These are phyloP conservation scores for Phytophthora podocarpi DNA, from an alignment of 352 stramenopile species.

Conservation along the genomic window DNA sequence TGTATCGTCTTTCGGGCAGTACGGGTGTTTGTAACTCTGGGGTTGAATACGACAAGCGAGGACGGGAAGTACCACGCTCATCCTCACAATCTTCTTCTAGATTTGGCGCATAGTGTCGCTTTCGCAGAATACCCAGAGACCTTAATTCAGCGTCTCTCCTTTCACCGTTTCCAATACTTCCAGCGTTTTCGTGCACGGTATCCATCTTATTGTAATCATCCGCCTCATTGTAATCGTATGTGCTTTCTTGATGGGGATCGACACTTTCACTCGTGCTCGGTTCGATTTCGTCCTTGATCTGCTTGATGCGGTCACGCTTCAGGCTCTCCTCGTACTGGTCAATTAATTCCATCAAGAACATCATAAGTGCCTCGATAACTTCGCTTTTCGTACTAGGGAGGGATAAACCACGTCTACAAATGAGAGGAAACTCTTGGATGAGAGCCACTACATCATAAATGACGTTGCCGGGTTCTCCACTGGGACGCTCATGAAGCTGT, in stretches of 20 bases:
- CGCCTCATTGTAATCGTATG: constrained; percentile 2
- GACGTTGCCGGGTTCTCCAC: constrained; percentile 17
- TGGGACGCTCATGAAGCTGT: constrained; percentile 30
- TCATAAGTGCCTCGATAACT: constrained; percentile 46
- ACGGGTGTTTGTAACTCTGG: constrained; percentile 3
- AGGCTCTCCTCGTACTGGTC: constrained; percentile 40
- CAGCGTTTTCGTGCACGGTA: neutral
- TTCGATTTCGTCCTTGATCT: constrained; percentile 16
- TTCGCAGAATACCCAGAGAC: constrained; percentile 34
- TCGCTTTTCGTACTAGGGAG: constrained; percentile 41
- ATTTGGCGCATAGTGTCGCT: constrained; percentile 39
- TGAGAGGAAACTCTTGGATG: constrained; percentile 46
- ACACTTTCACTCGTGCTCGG: neutral
- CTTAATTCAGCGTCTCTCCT: constrained; percentile 23
- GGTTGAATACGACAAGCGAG: constrained; percentile 26
- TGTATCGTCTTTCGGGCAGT: constrained; percentile 4
- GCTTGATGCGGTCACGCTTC: constrained; percentile 18
- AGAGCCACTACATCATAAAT: constrained; percentile 43
- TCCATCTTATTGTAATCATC: constrained; percentile 1
- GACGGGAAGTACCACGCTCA: constrained; percentile 28
- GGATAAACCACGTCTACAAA: constrained; percentile 31
- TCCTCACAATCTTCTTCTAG: constrained; percentile 15
- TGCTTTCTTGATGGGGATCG: neutral
- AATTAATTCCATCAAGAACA: constrained; percentile 47
- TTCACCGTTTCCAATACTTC: neutral